A percentile compares a stretch with the other conserved stretches of the same genome.
These are phyloP conservation scores for Bromus sterilis DNA, from an alignment of 176 grass and related monocot species.

Conservation along the genomic window DNA sequence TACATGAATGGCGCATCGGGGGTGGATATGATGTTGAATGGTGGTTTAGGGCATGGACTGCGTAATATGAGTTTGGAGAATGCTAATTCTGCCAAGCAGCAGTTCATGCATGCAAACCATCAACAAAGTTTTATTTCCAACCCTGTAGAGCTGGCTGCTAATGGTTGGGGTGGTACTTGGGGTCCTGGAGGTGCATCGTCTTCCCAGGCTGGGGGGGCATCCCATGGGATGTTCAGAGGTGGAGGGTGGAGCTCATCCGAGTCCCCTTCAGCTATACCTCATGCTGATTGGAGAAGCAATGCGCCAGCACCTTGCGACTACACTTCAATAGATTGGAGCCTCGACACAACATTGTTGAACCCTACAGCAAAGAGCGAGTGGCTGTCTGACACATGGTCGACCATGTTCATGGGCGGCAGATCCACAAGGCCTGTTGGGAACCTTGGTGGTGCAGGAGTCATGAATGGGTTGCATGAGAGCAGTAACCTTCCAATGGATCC, in stretches of 20 bases:
- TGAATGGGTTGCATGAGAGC: conserved; percentile 49
- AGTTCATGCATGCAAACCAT: conserved; percentile 46
- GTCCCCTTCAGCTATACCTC: conserved; percentile 24
- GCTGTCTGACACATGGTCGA: conserved; percentile 89
- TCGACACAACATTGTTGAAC: conserved; percentile 70
- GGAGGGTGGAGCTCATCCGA: conserved; percentile 48
- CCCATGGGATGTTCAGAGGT: conserved; percentile 65
- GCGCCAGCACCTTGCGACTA: conserved; percentile 57
- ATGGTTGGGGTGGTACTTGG: conserved; percentile 62
- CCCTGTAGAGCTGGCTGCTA: conserved; percentile 61
- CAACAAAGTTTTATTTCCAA: conserved; percentile 49
- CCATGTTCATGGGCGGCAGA: conserved; percentile 94
- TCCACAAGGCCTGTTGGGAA: conserved; percentile 32
- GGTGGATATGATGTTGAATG: conserved; percentile 61
- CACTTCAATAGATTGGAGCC: conserved; percentile 90
- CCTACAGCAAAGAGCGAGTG: conserved; percentile 41
- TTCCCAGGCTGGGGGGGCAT: conserved; percentile 38
- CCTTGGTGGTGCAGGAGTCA: conserved; percentile 14
- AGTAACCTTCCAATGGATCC: conserved; percentile 34
- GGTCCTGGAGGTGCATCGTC: conserved; percentile 45
- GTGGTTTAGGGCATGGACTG: conserved; percentile 44
- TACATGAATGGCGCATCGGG: conserved; percentile 62
- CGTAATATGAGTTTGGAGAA: conserved; percentile 52
- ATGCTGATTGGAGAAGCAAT: conserved; percentile 63
- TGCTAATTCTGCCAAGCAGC: conserved; percentile 32